These are phyloP conservation scores for Neofusicoccum parvum DNA, from an alignment of 2,329 filamentous ascomycete species.

Conservation along the genomic window DNA sequence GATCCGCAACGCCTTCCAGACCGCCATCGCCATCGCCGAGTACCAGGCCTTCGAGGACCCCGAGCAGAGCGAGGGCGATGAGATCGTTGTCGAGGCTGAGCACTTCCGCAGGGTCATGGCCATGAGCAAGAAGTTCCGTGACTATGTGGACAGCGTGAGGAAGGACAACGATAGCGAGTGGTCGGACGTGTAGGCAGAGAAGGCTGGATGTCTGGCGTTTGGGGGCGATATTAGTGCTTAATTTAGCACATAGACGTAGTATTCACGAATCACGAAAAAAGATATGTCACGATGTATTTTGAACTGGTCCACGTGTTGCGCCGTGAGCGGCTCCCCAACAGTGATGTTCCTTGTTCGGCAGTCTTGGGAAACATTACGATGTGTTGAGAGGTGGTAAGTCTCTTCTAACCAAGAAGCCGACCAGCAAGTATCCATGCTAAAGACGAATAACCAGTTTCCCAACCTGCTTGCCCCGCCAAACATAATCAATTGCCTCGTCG, in stretches of 20 bases:
- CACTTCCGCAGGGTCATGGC: constrained; percentile 1
- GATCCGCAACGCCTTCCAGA: constrained; percentile 28
- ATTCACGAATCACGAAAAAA: too few species aligned
- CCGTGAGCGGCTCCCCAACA: too few species aligned
- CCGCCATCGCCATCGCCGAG: constrained; percentile 25
- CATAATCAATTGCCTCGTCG: not conserved
- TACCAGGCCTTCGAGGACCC: constrained; percentile 13
- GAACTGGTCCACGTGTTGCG: too few species aligned
- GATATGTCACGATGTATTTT: too few species aligned
- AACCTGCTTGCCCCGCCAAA: not conserved
- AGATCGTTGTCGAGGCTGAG: not conserved
- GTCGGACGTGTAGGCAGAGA: too few species aligned
- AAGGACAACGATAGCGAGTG: not conserved
- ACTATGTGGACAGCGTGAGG: not conserved
- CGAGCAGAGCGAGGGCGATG: not conserved
- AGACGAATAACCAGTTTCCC: not conserved
- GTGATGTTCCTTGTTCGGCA: too few species aligned
- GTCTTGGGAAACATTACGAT: too few species aligned
- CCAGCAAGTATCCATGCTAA: not conserved
- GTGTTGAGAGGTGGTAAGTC: not conserved
- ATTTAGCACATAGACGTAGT: too few species aligned
- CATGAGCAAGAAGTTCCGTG: not conserved
- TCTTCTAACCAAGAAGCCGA: too few species aligned
- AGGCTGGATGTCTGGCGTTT: too few species aligned
- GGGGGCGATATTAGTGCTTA: too few species aligned